Evolutionary conservation across 345 rosid species (phyloP).

Genomic region (Atalantia buxifolia): DNA sequence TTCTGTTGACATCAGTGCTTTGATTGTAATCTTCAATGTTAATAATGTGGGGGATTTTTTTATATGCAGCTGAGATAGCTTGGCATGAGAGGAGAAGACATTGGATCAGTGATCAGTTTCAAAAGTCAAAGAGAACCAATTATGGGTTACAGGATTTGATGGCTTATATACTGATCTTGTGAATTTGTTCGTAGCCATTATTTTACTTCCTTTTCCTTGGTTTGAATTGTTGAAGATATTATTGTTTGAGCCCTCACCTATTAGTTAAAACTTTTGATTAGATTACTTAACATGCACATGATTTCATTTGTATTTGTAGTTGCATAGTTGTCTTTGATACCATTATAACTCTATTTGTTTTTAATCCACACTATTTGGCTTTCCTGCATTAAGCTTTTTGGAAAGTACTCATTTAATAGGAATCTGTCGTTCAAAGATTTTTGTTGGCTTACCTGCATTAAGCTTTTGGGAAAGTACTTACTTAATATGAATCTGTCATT

Average conservation of each 20-base stretch:
- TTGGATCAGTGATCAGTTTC: conserved; percentile 37
- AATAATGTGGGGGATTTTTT: conserved; percentile 7
- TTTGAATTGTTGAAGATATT: neutral
- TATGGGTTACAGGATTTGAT: conserved; percentile 26
- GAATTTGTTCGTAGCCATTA: neutral
- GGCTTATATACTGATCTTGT: neutral
- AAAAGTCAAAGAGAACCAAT: conserved; percentile 33
- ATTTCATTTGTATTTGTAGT: neutral
- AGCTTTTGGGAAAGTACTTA: neutral
- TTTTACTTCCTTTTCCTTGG: neutral
- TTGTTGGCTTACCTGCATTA: neutral
- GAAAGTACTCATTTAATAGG: neutral
- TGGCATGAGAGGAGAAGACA: conserved; percentile 36
- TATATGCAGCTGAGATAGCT: conserved; percentile 30
- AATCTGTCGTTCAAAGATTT: neutral
- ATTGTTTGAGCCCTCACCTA: neutral
- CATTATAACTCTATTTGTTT: neutral
- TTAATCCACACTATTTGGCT: neutral
- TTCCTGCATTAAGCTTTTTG: neutral
- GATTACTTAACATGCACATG: neutral
- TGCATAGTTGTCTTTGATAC: neutral
- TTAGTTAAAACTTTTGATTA: neutral
- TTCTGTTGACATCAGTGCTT: neutral
- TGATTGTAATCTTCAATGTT: neutral
- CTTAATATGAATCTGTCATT: neutral